Percentiles rank a stretch among this genome's conserved stretches.
Conservation (phyloP, 441 rosid genomes). For the Kokia cookei region DNA sequence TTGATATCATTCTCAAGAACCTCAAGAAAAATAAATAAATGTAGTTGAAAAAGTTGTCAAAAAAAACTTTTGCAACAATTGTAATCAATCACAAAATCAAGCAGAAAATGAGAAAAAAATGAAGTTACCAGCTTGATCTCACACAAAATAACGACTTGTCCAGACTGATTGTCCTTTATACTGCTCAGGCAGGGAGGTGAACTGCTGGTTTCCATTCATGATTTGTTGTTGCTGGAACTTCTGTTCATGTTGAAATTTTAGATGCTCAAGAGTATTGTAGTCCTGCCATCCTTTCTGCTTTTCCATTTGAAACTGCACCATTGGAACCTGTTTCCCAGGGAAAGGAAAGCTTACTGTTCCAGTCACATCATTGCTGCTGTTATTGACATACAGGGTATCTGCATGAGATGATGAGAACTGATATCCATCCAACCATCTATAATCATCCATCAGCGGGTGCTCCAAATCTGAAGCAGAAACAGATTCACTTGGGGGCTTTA, state of each 20-base stretch:
- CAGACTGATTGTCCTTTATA: constrained; percentile 78
- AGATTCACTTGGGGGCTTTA: constrained; percentile 48
- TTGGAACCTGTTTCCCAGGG: constrained; percentile 70
- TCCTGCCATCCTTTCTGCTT: constrained; percentile 49
- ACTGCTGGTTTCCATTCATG: constrained; percentile 45
- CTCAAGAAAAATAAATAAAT: background rate
- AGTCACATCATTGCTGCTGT: constrained; percentile 44
- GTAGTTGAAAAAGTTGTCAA: background rate
- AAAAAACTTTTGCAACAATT: background rate
- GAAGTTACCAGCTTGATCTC: constrained; percentile 57
- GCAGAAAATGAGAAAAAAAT: background rate
- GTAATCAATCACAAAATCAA: background rate
- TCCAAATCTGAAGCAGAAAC: constrained; percentile 37
- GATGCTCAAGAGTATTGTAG: constrained; percentile 37
- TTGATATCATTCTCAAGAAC: constrained; percentile 37
- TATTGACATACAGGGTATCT: constrained; percentile 36
- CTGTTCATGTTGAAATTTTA: constrained; percentile 40
- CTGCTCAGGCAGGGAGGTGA: constrained; percentile 57
- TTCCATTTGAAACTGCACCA: constrained; percentile 42
- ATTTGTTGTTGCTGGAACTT: constrained; percentile 46
- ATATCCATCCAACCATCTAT: constrained; percentile 98
- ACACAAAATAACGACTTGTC: constrained; percentile 79
- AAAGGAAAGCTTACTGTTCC: constrained; percentile 71
- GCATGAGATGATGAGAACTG: constrained; percentile 50
- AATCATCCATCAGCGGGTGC: constrained; percentile 58